A percentile compares a stretch with the other conserved stretches of the same genome.
Conservation (phyloP, 169 alveolate species). For the Plasmodium chabaudi region DNA sequence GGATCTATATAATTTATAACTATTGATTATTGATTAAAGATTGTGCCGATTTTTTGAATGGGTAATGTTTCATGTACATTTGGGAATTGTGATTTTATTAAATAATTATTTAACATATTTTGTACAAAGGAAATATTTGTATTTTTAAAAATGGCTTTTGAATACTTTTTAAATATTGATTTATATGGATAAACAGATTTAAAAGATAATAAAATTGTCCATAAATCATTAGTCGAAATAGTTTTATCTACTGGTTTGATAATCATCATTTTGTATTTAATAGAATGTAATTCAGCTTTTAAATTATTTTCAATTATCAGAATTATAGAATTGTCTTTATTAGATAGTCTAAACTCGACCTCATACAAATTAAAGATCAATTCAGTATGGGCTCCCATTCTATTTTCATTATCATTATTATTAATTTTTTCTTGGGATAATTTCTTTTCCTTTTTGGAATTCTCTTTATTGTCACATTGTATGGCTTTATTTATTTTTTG, state of each 20-base stretch:
- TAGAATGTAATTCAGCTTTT: slow-evolving; percentile 14
- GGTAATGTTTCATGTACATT: slow-evolving; percentile 42
- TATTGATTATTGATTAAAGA: slow-evolving; percentile 19
- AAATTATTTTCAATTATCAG: slow-evolving; percentile 19
- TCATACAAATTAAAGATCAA: slow-evolving; percentile 39
- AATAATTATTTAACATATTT: slow-evolving; percentile 38
- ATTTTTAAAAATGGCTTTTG: slow-evolving; percentile 30
- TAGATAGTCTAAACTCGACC: slow-evolving; percentile 57
- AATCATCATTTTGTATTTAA: slow-evolving; percentile 51
- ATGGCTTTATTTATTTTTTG: not conserved
- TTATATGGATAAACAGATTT: slow-evolving; percentile 65
- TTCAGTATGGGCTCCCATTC: not conserved
- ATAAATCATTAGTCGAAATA: slow-evolving; percentile 19
- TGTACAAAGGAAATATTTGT: slow-evolving; percentile 63
- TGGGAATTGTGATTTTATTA: slow-evolving; percentile 16
- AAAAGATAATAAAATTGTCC: slow-evolving; percentile 52
- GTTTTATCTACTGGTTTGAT: slow-evolving; percentile 27
- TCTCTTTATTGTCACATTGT: not conserved
- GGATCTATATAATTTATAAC: not conserved
- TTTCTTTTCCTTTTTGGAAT: not conserved
- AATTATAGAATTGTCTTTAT: slow-evolving; percentile 48
- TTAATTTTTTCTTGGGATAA: not conserved
- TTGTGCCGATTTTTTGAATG: slow-evolving; percentile 46
- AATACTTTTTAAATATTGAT: slow-evolving; percentile 21
- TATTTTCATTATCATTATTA: not conserved